phyloP scores from a whole-genome alignment of 2,329 filamentous ascomycete genomes.

The Exophiala sideris region DNA sequence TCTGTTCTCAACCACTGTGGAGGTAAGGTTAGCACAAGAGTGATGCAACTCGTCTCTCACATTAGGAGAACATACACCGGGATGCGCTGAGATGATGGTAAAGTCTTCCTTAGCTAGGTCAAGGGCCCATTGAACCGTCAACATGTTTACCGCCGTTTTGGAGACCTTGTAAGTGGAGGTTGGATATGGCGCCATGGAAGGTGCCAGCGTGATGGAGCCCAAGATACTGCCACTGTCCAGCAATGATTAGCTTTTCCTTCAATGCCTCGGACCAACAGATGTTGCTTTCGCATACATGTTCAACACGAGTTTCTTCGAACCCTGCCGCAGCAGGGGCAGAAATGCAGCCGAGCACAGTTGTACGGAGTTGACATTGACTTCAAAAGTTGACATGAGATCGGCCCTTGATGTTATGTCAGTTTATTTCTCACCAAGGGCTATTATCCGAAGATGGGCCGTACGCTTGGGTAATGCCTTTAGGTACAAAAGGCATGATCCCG shows the following conservation, averaged over 20 bases:
- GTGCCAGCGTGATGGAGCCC: too few relatives aligned
- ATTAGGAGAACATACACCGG: slow-evolving; percentile 29
- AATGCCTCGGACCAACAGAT: not conserved
- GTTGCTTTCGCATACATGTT: not conserved
- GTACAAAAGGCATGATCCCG: not conserved
- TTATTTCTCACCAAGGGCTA: too few relatives aligned
- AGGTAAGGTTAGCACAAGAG: not conserved
- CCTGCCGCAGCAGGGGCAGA: not conserved
- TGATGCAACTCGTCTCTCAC: not conserved
- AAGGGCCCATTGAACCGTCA: slow-evolving; percentile 45
- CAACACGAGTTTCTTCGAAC: not conserved
- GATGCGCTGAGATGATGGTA: slow-evolving; percentile 40
- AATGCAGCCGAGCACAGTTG: not conserved
- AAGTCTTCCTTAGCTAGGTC: slow-evolving; percentile 40
- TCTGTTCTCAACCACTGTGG: slow-evolving; percentile 34
- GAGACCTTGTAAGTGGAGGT: slow-evolving; percentile 39
- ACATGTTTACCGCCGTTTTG: slow-evolving; percentile 48
- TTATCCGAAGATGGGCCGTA: too few relatives aligned
- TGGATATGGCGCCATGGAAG: not conserved
- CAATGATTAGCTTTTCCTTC: not conserved
- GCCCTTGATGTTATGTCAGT: not conserved
- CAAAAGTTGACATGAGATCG: not conserved
- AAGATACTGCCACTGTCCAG: too few relatives aligned
- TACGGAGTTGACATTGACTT: not conserved
- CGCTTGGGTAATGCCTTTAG: too few relatives aligned